These are phyloP conservation scores for Wickerhamiella brachini DNA, from an alignment of 805 yeast genomes.

Conservation along the genomic window DNA sequence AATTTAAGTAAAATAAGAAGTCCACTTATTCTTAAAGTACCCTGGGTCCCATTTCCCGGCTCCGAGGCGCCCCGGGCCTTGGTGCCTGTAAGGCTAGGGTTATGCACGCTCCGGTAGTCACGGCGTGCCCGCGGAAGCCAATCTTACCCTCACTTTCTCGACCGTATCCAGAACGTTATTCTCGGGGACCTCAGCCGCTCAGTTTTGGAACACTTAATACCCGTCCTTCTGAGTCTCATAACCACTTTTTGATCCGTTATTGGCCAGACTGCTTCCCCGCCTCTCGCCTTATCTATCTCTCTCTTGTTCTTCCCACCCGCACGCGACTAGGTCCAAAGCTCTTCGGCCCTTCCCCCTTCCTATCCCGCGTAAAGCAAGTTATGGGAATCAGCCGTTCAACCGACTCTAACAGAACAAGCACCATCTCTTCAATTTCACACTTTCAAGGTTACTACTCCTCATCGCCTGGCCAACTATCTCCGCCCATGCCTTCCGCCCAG, in stretches of 20 bases:
- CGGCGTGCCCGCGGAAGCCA: not conserved
- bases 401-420: not conserved
- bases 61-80: not conserved
- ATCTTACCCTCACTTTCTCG: not conserved
- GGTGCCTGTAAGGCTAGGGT: not conserved
- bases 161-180: not conserved
- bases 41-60: not conserved
- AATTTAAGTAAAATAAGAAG: not conserved
- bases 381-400: not conserved
- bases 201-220: not conserved
- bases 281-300: not conserved
- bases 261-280: not conserved
- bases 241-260: not conserved
- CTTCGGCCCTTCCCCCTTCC: not conserved
- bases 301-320: not conserved
- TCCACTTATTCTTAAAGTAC: no score
- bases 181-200: not conserved
- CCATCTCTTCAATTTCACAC: not conserved
- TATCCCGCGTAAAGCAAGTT: not conserved
- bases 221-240: not conserved
- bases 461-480: not conserved
- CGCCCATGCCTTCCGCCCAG: not conserved
- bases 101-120: not conserved
- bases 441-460: not conserved
- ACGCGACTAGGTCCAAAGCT: not conserved